Base-by-base conservation (phyloP, 371 early-diverging fungal species). In the Mortierella sp. region DNA sequence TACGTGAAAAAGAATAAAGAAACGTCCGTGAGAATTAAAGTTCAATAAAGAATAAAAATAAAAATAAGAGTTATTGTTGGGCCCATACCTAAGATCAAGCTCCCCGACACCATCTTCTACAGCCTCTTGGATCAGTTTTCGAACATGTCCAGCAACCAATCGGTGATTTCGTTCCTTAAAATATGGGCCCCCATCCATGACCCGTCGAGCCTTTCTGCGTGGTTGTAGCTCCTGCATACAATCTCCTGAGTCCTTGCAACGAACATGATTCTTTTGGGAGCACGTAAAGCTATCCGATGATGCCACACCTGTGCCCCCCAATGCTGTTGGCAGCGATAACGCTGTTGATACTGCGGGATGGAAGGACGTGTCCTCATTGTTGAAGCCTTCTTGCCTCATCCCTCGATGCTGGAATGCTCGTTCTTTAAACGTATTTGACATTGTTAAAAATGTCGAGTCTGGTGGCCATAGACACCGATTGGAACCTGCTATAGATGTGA, bases 51-150 rank as follows among this genome's bases (percentile, higher is more conserved):
- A 11, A 57, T 28, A 63, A 28, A 57, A 32, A 48, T 13, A 53
- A 21, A n/a, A 55, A 48, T 33, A 0, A 48, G 21, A 16, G 21
- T 13, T 19, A 13, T 5, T 22, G 45, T 11, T 28, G 24, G 10
- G 63, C 21, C 21, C n/a, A 41, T 87, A 90, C 88, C 90, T 87
- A 11, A 90, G 72, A 59, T 90, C 88, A 15, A 88, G 86, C 40
- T 77, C 72, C n/a, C 88, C 88, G 7, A 76, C 70, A 8, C 89
- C 90, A 62, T 87, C 86, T 67, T 90, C 90, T 1, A 90, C 83
- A 8, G 86, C 87, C 33, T 77, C 74, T 65, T 89, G 87, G 32
- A 90, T 86, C 0, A 81, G 83, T 70, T 80, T 85, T 22, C 85
- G 85, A 50, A 87, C 87, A 70, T 83, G 85, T 21, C 83, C 77